phyloP scores from a whole-genome alignment of 768 basidiomycete species.

The Tulasnella sp. region DNA sequence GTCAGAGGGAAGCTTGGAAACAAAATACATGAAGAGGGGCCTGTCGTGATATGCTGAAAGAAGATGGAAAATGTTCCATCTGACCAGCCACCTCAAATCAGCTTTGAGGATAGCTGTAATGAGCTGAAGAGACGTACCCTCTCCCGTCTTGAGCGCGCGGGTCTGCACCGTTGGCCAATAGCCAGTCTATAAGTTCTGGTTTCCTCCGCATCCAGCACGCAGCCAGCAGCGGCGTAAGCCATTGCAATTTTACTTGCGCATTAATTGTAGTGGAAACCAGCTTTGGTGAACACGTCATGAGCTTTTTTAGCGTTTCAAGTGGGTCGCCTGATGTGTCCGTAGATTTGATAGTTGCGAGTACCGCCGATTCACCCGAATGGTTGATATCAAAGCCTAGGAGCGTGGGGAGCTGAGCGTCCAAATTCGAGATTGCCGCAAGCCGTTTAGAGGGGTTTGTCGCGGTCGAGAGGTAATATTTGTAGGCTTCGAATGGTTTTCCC shows the following conservation, averaged over 20 bases:
- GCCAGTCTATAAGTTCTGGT: constrained; percentile 37
- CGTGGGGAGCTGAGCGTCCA: constrained; percentile 35
- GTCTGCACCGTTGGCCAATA: constrained; percentile 39
- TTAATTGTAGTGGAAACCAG: constrained; percentile 36
- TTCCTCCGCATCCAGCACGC: constrained; percentile 30
- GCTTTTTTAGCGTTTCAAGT: constrained; percentile 30
- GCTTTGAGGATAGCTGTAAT: not conserved
- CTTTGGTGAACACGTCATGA: constrained; percentile 36
- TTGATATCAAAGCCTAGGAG: constrained; percentile 44
- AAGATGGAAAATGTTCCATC: constrained; percentile 50
- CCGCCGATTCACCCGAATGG: constrained; percentile 41
- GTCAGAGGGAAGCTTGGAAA: constrained; percentile 43
- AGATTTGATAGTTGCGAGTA: constrained; percentile 36
- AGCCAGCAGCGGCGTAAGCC: constrained; percentile 30
- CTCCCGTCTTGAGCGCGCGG: constrained; percentile 34
- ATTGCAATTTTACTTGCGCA: constrained; percentile 34
- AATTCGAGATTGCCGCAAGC: constrained; percentile 31
- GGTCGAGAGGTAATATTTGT: constrained; percentile 38
- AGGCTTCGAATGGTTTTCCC: constrained; percentile 40
- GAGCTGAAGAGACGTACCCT: constrained; percentile 31
- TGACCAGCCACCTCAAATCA: constrained; percentile 21
- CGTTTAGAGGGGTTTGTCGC: constrained; percentile 34
- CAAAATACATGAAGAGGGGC: constrained; percentile 31
- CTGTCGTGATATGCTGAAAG: constrained; percentile 28
- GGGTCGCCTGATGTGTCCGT: constrained; percentile 18